These are phyloP conservation scores for Endoconidiophora polonica DNA, from an alignment of 2,329 filamentous ascomycete species.

Conservation along the genomic window DNA sequence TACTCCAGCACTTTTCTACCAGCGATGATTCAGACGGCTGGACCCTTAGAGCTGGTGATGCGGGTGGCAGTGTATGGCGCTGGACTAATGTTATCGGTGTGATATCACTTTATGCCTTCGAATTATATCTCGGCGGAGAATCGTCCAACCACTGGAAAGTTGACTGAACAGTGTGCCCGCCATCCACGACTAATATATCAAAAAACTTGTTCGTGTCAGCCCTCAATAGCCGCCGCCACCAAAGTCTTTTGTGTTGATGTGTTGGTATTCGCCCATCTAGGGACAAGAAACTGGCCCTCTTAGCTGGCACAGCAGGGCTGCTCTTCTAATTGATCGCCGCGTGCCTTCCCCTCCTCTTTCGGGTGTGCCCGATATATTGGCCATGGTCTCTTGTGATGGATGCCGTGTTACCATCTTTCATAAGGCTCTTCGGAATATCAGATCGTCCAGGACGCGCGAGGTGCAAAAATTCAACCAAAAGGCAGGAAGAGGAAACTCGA, in stretches of 20 bases:
- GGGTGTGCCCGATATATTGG: too few species aligned
- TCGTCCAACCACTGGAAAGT: conserved; percentile 92
- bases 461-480: too few species aligned
- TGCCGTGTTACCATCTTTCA: neutral
- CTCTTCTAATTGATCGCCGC: neutral
- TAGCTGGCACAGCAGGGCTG: too few species aligned
- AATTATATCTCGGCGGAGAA: conserved; percentile 72
- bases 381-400: neutral
- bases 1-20: conserved; percentile 88
- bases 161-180: conserved; percentile 39
- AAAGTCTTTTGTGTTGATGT: too few species aligned
- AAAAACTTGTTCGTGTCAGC: too few species aligned
- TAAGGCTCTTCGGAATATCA: neutral
- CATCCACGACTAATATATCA: too few species aligned
- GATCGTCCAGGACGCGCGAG: too few species aligned
- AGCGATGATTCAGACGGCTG: conserved; percentile 58
- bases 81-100: conserved; percentile 87
- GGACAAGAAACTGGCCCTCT: neutral
- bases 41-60: conserved; percentile 68
- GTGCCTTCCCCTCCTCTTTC: neutral
- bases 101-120: conserved; percentile 78
- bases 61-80: conserved; percentile 73
- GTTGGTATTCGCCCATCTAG: too few species aligned
- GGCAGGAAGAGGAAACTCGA: too few species aligned
- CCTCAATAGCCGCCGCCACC: too few species aligned